Base-by-base conservation (phyloP, 495 filamentous ascomycete genomes). In the Jackrogersella minutella region DNA sequence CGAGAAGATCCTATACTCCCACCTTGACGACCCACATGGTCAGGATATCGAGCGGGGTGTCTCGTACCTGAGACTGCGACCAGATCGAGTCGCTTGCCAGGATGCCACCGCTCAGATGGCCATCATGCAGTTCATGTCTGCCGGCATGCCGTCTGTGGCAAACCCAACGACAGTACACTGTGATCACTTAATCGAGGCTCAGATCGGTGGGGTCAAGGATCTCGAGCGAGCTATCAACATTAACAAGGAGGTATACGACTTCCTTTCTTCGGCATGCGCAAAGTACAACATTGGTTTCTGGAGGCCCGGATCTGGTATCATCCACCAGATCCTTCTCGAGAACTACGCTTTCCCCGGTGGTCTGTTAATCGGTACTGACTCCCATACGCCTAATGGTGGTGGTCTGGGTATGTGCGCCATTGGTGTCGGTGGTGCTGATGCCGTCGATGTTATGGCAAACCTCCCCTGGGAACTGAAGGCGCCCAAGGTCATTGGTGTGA, bases 271-370 rank as follows among this genome's bases (percentile, higher is more conserved):
- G 51, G 89, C 96, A 59, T 98, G 95, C 73, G 95, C 93, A 68
- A 99, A 97, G 85, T 99, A 98, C 86, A 93, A 97, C 84, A 98
- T 99, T 76, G 96, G 96, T 83, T 99, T 99, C 89, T 99, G 95
- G 95, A 90, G 85, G 77, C 96, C 95, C 64, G 95, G 95, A 62
- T 98, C 95, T 73, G 95, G 95, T 86, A 99, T 99, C 82, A 99
- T 99, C 75, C 95, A 99, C 81, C 95, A 99, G 85, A 98, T 98
- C 74, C 79, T 99, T 67, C 86, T 99, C 37, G 95, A 99, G 85
- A 98, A 98, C 86, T 98, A 98, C 77, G 93, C 92, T 78, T 95
- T 98, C 88, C 95, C 95, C 69, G 95, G 95, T 86, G 93, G 90
- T 86, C 87, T 99, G 62, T 86, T 99, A 81, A 98, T 99, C 79